Evolutionary conservation across 371 early-diverging fungal species (phyloP), one percentile per base, ranked within the genome.

Genomic region (Mortierella sp.): DNA sequence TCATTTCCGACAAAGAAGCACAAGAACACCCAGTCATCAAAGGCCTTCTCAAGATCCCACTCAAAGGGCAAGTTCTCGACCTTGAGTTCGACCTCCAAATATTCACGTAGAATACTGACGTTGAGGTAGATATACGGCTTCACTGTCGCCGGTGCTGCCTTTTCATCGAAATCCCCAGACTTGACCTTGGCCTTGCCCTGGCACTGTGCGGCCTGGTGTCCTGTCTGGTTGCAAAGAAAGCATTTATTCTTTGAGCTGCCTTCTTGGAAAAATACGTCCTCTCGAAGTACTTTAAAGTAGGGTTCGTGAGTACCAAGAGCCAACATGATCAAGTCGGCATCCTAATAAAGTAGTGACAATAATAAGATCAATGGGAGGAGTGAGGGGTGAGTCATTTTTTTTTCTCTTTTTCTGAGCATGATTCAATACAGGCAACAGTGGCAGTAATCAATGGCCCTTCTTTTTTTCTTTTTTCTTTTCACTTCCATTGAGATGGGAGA

Each of bases 1-100:
- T 99, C 99, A 84, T 99, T 99, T 67, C 99, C 99, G 28, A 99
- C 98, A 86, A 99, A 97, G 88, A 99, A 99, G 79, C 97, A 98
- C 77, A 99, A 81, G 70, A 99, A 98, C 21, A 99, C 94, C 98
- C 98, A 99, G 84, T 99, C 99, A 72, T 99, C 98, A 66, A 99
- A 90, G 0, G 99, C 96, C 29, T 97, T 89, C 74, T 98, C 97
- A 23, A 97, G 80, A 75, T 96, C 90, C 86, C 91, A 97, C 16
- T 81, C 82, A 70, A 94, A 90, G 12, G 88, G 87, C 23, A 90
- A 82, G 25, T 87, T 71, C 21, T 89, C 84, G 23, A 90, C 87
- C 55, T 87, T 86, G 56, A 99, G 87, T 63, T 98, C 97, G 45
- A 89, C 85, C 60, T 92, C 94, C 19, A 99, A 84, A 83, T 98